phyloP scores from a whole-genome alignment of 345 rosid genomes.

The Cardamine occulta region DNA sequence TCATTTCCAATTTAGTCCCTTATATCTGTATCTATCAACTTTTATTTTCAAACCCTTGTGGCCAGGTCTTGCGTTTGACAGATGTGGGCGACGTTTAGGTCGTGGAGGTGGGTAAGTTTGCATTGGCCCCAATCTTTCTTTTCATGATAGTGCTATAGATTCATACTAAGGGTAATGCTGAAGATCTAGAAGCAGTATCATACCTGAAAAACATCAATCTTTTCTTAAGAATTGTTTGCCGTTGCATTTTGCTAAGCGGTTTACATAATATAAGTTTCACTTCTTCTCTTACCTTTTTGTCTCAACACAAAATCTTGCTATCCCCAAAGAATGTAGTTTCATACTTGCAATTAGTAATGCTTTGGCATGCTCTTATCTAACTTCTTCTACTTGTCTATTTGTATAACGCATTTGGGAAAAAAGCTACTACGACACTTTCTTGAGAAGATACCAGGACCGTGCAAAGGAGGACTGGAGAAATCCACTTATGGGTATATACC shows the following conservation, averaged over 20 bases:
- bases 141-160: neutral
- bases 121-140: constrained; percentile 3
- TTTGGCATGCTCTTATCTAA: constrained; percentile 10
- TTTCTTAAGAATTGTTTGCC: neutral
- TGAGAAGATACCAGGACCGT: constrained; percentile 71
- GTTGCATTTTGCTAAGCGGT: neutral
- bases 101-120: constrained; percentile 94
- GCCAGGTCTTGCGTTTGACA: constrained; percentile 95
- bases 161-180: neutral
- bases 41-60: neutral
- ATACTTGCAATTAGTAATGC: neutral
- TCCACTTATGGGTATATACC: constrained; percentile 71
- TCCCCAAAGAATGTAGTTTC: neutral
- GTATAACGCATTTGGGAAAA: constrained; percentile 23
- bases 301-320: neutral
- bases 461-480: constrained; percentile 74
- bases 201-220: neutral
- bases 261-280: neutral
- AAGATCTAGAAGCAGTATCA: constrained; percentile 1
- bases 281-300: constrained; percentile 7
- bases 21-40: constrained; percentile 11
- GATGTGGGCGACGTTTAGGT: constrained; percentile 86
- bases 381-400: constrained; percentile 28
- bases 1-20: neutral
- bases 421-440: constrained; percentile 83